These are phyloP conservation scores for Rhinocladiella similis DNA, from an alignment of 2,329 filamentous ascomycete genomes.

Conservation along the genomic window DNA sequence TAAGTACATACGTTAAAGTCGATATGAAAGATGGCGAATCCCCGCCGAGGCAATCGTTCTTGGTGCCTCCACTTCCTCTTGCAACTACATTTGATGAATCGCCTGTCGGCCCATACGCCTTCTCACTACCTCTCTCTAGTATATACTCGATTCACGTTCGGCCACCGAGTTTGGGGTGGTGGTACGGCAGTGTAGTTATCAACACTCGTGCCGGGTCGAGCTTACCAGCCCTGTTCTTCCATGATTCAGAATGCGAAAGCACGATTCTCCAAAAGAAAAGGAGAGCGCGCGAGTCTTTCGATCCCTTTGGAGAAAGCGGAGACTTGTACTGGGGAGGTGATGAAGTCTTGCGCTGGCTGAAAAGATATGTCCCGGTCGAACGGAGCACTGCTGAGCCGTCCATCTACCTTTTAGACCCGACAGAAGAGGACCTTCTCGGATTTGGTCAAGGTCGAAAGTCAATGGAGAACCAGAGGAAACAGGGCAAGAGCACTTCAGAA, in stretches of 20 bases:
- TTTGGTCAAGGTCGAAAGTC: slow-evolving; percentile 65
- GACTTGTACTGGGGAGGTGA: slow-evolving; percentile 98
- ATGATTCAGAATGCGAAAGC: slow-evolving; percentile 93
- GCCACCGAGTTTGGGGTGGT: slow-evolving; percentile 94
- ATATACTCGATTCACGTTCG: slow-evolving; percentile 89
- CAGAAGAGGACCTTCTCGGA: slow-evolving; percentile 75
- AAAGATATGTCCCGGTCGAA: slow-evolving; percentile 78
- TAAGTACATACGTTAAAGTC: slow-evolving; percentile 91
- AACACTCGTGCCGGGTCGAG: slow-evolving; percentile 89
- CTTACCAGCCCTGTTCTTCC: slow-evolving; percentile 95
- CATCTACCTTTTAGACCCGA: slow-evolving; percentile 87
- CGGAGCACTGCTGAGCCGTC: slow-evolving; percentile 83
- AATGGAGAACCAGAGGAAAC: slow-evolving; percentile 37
- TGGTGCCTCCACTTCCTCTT: slow-evolving; percentile 88
- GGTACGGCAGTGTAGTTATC: slow-evolving; percentile 94
- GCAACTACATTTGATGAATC: slow-evolving; percentile 69
- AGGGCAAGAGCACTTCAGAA: slow-evolving; percentile 34
- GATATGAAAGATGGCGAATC: slow-evolving; percentile 80
- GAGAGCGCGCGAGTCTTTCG: slow-evolving; percentile 78
- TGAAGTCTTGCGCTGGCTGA: slow-evolving; percentile 88
- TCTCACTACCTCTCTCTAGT: slow-evolving; percentile 84
- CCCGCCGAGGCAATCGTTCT: slow-evolving; percentile 80
- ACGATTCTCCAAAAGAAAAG: slow-evolving; percentile 94
- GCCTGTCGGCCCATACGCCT: slow-evolving; percentile 78
- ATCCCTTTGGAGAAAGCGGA: slow-evolving; percentile 82